phyloP scores from a whole-genome alignment of 306 rosid genomes.

The Trifolium subterraneum region DNA sequence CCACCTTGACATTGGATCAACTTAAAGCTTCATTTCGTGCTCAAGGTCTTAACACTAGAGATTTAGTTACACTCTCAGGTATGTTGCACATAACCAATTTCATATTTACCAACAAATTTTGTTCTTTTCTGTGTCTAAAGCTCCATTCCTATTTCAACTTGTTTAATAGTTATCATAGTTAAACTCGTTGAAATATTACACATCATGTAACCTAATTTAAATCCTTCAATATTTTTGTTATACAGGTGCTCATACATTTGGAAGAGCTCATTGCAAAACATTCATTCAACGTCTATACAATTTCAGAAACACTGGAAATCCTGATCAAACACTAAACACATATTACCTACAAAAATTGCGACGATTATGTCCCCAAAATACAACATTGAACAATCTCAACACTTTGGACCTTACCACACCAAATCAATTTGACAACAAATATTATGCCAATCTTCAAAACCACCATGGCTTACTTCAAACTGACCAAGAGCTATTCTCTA shows the following conservation, averaged over 20 bases:
- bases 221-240: no score
- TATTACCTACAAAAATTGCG: constrained; percentile 8
- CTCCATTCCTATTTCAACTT: no score
- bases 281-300: constrained; percentile 34
- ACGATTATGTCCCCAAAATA: constrained; percentile 28
- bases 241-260: constrained; percentile 18
- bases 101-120: no score
- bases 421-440: constrained; percentile 36
- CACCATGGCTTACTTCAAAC: constrained; percentile 45
- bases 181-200: not conserved
- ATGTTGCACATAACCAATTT: not conserved
- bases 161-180: no score
- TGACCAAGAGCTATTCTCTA: constrained; percentile 48
- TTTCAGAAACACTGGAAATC: constrained; percentile 39
- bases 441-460: constrained; percentile 43
- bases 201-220: no score
- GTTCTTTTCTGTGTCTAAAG: no score
- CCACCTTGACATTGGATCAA: not conserved
- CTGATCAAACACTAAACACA: constrained; percentile 49
- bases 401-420: constrained; percentile 47
- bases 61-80: constrained; percentile 70
- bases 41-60: constrained; percentile 46
- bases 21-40: constrained; percentile 24
- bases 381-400: not conserved
- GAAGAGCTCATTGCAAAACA: not conserved